Evolutionary conservation across 257 asterid species (phyloP).

Genomic region (Fraxinus excelsior): DNA sequence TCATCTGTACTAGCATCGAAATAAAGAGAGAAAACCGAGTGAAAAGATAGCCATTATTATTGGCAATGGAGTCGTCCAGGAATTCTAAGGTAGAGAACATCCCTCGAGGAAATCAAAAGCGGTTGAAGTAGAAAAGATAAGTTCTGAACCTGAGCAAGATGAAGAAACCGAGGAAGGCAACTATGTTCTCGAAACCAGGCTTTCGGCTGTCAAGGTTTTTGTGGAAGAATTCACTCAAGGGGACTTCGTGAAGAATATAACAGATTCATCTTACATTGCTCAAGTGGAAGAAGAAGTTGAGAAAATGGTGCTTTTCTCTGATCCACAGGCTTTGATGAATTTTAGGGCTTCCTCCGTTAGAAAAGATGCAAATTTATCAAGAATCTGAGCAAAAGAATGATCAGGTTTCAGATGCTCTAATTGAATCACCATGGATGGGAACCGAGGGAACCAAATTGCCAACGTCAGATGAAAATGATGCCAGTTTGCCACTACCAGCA

Average conservation of each 20-base stretch:
- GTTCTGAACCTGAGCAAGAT: background rate
- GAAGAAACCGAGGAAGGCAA: background rate
- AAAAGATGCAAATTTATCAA: background rate
- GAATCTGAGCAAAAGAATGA: background rate
- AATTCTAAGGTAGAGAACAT: background rate
- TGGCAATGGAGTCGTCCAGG: constrained; percentile 18
- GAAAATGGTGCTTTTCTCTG: constrained; percentile 15
- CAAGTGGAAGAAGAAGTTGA: constrained; percentile 8
- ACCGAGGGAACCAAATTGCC: constrained; percentile 26
- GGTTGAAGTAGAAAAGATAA: background rate
- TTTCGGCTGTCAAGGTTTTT: constrained; percentile 19
- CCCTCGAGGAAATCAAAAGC: constrained; percentile 21
- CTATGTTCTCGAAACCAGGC: constrained; percentile 1
- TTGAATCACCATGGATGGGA: background rate
- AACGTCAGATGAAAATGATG: constrained; percentile 22
- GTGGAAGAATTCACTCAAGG: constrained; percentile 6
- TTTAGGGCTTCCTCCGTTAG: background rate
- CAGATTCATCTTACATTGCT: constrained; percentile 18
- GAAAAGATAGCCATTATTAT: background rate
- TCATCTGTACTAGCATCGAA: too few relatives aligned
- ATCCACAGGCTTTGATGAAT: constrained; percentile 13
- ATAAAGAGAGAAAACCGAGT: too few relatives aligned
- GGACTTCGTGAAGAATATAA: constrained; percentile 12
- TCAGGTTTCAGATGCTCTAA: background rate
- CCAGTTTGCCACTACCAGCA: background rate